phyloP scores from a whole-genome alignment of 352 stramenopile genomes.

The Globisporangium lucens region DNA sequence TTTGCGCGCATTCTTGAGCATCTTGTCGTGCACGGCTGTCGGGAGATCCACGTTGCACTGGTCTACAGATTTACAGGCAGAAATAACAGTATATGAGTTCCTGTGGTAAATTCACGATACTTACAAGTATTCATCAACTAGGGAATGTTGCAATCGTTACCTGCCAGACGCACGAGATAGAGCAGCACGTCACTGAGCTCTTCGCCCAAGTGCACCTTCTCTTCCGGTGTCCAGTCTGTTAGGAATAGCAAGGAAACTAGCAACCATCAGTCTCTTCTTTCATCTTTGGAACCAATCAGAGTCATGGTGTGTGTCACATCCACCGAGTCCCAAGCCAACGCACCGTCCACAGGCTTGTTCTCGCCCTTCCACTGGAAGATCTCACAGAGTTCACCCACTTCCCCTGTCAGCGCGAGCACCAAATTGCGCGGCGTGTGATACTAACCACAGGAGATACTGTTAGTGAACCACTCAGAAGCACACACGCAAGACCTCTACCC shows the following conservation, averaged over 20 bases:
- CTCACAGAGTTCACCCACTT: slow-evolving; percentile 94
- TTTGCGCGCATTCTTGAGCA: slow-evolving; percentile 88
- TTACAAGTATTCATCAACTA: not conserved
- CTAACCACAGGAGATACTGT: slow-evolving; percentile 13
- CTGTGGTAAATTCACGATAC: not conserved
- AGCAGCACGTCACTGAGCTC: slow-evolving; percentile 97
- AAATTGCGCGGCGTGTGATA: slow-evolving; percentile 89
- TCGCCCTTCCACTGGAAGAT: slow-evolving; percentile 95
- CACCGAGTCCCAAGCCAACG: not conserved
- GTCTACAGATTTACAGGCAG: slow-evolving; percentile 28
- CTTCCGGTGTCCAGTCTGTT: slow-evolving; percentile 64
- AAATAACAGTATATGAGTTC: not conserved
- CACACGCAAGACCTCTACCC: not conserved
- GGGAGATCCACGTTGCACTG: slow-evolving; percentile 90
- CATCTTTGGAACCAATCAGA: not conserved
- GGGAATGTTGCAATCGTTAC: slow-evolving; percentile 11
- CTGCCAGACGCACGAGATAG: slow-evolving; percentile 94
- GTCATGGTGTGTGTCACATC: not conserved
- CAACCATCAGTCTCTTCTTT: not conserved
- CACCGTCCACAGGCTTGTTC: slow-evolving; percentile 59
- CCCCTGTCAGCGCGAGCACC: slow-evolving; percentile 90
- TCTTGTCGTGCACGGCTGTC: slow-evolving; percentile 89
- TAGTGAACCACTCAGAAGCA: not conserved
- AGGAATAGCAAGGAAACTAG: not conserved
- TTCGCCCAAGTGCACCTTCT: slow-evolving; percentile 91